Evolutionary conservation across 2,329 filamentous ascomycete genomes (phyloP), one percentile per base, ranked within the genome.

Genomic region (Cyphellophora europaea): DNA sequence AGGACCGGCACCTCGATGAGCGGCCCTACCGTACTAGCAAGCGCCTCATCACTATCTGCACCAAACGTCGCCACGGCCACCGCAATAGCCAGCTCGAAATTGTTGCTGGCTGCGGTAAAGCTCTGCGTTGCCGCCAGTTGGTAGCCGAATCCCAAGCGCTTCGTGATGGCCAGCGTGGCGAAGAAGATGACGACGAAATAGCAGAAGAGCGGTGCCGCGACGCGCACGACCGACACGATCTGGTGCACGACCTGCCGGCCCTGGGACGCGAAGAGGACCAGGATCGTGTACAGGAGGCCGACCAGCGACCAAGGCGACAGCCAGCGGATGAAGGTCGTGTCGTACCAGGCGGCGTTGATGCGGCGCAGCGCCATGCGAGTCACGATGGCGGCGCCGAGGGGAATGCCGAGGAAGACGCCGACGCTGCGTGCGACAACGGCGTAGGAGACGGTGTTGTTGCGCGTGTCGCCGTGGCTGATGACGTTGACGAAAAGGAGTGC

Each of bases 21-120:
- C 3, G 86, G 87, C 0, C 86, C 85, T 1, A 93, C 84, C 0
- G 86, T 91, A 6, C 81, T 69, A 1, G 86, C 84, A 29, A 93
- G 63, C 1, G 85, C 85, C 57, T 93, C 78, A 33, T 86, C 75
- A 49, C 82, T 89, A 21, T 80, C 63, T 0, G 80, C 69, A 0
- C 86, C 86, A 58, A 82, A 93, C 0, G 79, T 79, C 0, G 85
- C 80, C 2, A 93, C 78, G 0, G 82, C 82, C 0, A 93, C 85
- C 0, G 85, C 86, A 58, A 93, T 93, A 0, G 86, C 85, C 12
- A 93, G 63, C 62, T 93, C 87, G 50, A 93, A 93, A 54, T 93
- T 93, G 52, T 93, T 93, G 54, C 85, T 93, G 1, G 83, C 82
- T 0, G 84, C 87, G 0, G 83, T 93, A 49, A 93, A 91, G 52